Percentiles rank a stretch among this genome's conserved stretches.
phyloP scores from a whole-genome alignment of 1,139 yeast genomes.

The Suhomyces anneliseae region DNA sequence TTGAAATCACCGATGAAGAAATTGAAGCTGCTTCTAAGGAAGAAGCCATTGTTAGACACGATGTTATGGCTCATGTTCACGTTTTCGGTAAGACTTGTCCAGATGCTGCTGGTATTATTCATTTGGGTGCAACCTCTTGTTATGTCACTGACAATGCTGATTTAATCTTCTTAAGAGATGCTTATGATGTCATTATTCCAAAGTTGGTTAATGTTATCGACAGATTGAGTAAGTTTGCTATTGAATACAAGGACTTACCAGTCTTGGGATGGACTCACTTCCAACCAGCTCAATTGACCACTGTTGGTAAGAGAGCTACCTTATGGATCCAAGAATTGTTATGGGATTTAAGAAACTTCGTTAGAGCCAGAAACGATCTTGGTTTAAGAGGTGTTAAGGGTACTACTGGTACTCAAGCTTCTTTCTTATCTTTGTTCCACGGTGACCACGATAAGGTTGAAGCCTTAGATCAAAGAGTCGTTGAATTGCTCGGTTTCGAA shows the following conservation, averaged over 20 bases:
- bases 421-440: constrained; percentile 90
- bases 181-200: constrained; percentile 88
- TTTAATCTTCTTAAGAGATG: constrained; percentile 92
- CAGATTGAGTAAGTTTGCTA: constrained; percentile 83
- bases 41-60: constrained; percentile 98
- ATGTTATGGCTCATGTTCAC: constrained; percentile 99
- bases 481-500: constrained; percentile 89
- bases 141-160: constrained; percentile 98
- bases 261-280: constrained; percentile 99
- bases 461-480: constrained; percentile 85
- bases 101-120: constrained; percentile 96
- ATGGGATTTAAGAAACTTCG: constrained; percentile 96
- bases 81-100: constrained; percentile 92
- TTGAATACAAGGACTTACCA: constrained; percentile 91
- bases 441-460: constrained; percentile 98
- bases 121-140: constrained; percentile 98
- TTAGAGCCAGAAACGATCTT: constrained; percentile 92
- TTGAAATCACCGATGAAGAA: constrained; percentile 88
- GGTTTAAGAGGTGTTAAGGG: constrained; percentile 99
- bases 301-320: constrained; percentile 98
- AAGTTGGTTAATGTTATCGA: constrained; percentile 94
- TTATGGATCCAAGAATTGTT: constrained; percentile 96
- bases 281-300: constrained; percentile 98
- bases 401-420: constrained; percentile 98
- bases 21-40: constrained; percentile 85